A percentile compares a stretch with the other conserved stretches of the same genome.
Conservation (phyloP, 192 early-diverging fungal genomes). For the Entophlyctis luteolus region DNA sequence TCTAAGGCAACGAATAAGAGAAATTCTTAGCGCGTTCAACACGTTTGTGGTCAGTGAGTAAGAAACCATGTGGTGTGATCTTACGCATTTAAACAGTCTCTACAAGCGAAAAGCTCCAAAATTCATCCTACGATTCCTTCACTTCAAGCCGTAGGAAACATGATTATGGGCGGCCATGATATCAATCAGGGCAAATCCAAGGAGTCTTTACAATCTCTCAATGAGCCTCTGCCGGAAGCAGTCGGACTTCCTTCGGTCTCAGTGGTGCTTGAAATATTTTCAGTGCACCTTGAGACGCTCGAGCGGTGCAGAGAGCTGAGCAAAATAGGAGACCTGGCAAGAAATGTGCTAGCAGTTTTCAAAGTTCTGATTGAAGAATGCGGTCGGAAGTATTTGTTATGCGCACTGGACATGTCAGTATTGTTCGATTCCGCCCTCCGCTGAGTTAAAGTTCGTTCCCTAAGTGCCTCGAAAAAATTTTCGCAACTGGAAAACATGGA, state of each 20-base stretch:
- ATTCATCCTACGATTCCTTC: constrained; percentile 5
- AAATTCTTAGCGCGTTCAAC: constrained; percentile 20
- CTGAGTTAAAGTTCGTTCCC: too few relatives aligned
- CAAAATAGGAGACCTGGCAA: constrained; percentile 46
- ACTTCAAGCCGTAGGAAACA: constrained; percentile 20
- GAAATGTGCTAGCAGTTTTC: constrained; percentile 65
- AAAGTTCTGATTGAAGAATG: constrained; percentile 70
- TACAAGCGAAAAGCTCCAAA: too few relatives aligned
- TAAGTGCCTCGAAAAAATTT: too few relatives aligned
- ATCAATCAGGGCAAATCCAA: neutral
- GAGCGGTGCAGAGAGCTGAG: constrained; percentile 74
- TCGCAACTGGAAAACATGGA: constrained; percentile 55
- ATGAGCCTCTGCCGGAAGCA: constrained; percentile 25
- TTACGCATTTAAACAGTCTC: too few relatives aligned
- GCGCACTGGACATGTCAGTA: constrained; percentile 71
- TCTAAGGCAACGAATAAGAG: constrained; percentile 62
- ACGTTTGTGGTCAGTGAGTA: constrained; percentile 31
- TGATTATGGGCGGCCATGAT: constrained; percentile 3
- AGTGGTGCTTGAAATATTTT: constrained; percentile 31
- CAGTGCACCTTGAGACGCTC: constrained; percentile 46
- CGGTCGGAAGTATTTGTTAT: constrained; percentile 79
- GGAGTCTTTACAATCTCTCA: neutral
- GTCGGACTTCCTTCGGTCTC: constrained; percentile 33
- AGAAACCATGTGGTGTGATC: too few relatives aligned
- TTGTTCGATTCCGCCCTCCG: neutral